Base-by-base conservation (phyloP, 768 basidiomycete species). In the Mrakia frigida region DNA sequence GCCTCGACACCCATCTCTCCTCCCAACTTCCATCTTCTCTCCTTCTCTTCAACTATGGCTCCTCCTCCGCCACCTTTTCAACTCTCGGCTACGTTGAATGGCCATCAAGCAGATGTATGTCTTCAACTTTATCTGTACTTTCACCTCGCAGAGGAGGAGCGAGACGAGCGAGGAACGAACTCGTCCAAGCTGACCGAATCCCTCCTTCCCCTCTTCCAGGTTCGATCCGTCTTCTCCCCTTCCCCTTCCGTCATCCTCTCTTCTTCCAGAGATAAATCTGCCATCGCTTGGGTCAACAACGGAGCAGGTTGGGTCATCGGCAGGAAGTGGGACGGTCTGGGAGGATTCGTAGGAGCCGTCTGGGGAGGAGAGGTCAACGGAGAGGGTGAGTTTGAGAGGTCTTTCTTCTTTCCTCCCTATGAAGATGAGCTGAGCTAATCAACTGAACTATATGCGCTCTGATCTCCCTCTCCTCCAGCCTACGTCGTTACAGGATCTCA, bases 201-300 rank as follows among this genome's bases (percentile, higher is more conserved):
- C 31, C 41, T 35, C 50, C 21, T 16, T 78, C 68, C 33, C 79
- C 77, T 80, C 80, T 52, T 81, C 41, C 69, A 96, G 93, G 94
- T 96, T 79, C 90, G 93, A 81, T 91, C 89, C 50, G 86, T 98
- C 78, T 88, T 85, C 73, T 89, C 92, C 61, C 92, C 93, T 50
- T 88, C 88, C 39, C 86, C 92, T 83, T 86, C 89, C 80, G 87
- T 93, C 78, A 85, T 98, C 79, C 86, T 98, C 78, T 97, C 94
- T 31, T 92, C 91, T 77, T 97, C 95, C 65, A 89, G 95, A 82
- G 95, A 98, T 86, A 86, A 91, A 23, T 92, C 93, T 59, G 92
- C 93, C 79, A 92, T 95, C 82, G 86, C 89, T 41, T 98, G 95
- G 96, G 79, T 59, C 76, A 81, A 59, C 70, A 78, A 31, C n/a